Evolutionary conservation across 371 early-diverging fungal species (phyloP).

Genomic region (Sporodiniella umbellata): DNA sequence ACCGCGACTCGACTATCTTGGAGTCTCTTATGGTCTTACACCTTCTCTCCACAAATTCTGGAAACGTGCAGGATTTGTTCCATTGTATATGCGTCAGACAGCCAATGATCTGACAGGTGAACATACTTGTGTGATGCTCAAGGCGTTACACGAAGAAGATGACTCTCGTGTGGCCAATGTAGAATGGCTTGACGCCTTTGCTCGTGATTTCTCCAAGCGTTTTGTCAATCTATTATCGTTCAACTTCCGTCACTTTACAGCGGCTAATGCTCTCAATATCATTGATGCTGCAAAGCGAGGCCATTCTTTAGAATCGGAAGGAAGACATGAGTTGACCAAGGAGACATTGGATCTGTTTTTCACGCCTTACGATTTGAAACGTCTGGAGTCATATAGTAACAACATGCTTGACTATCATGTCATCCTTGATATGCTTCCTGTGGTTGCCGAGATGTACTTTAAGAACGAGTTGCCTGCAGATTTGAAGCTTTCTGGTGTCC

Average conservation of each 20-base stretch:
- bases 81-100: slow-evolving; percentile 97
- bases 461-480: slow-evolving; percentile 51
- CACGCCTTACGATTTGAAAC: slow-evolving; percentile 89
- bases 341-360: slow-evolving; percentile 62
- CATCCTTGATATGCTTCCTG: slow-evolving; percentile 88
- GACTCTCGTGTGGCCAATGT: slow-evolving; percentile 51
- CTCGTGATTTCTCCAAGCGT: slow-evolving; percentile 86
- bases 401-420: slow-evolving; percentile 97
- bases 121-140: slow-evolving; percentile 96
- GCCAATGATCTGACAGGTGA: slow-evolving; percentile 98
- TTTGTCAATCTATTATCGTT: slow-evolving; percentile 85
- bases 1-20: slow-evolving; percentile 90
- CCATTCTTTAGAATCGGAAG: slow-evolving; percentile 21
- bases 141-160: slow-evolving; percentile 58
- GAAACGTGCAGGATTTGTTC: slow-evolving; percentile 89
- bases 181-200: slow-evolving; percentile 77
- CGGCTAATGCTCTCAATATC: slow-evolving; percentile 79
- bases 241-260: slow-evolving; percentile 84
- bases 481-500: slow-evolving; percentile 81
- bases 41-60: slow-evolving; percentile 93
- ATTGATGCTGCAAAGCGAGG: slow-evolving; percentile 69
- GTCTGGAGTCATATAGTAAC: slow-evolving; percentile 91
- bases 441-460: slow-evolving; percentile 79
- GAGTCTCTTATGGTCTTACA: slow-evolving; percentile 97
- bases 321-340: slow-evolving; percentile 40